A percentile compares a stretch with the other conserved stretches of the same genome.
Evolutionary conservation across 768 basidiomycete species (phyloP).

Genomic region (Boletus reticulatus): DNA sequence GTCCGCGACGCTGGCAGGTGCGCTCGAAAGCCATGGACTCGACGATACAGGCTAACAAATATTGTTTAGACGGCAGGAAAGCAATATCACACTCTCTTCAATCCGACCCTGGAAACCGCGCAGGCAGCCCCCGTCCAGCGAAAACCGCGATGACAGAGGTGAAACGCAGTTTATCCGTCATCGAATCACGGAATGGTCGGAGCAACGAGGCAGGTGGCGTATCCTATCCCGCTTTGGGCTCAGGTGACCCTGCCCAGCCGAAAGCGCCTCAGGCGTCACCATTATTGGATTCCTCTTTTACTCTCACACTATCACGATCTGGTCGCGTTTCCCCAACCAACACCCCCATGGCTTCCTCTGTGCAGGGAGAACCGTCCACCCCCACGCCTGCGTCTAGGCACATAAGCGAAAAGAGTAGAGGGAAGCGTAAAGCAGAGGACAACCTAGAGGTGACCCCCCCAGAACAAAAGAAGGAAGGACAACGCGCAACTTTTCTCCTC

Average conservation of each 20-base stretch:
- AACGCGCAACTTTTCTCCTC: constrained; percentile 61
- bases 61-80: constrained; percentile 17
- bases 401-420: constrained; percentile 40
- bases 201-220: constrained; percentile 17
- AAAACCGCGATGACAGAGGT: constrained; percentile 18
- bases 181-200: constrained; percentile 17
- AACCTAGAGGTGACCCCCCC: constrained; percentile 68
- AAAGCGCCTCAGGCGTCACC: constrained; percentile 8
- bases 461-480: constrained; percentile 50
- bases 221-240: constrained; percentile 11
- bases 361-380: constrained; percentile 29
- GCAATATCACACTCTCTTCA: constrained; percentile 21
- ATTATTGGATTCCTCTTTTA: constrained; percentile 11
- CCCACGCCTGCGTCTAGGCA: constrained; percentile 33
- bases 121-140: constrained; percentile 10
- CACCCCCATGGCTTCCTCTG: constrained; percentile 11
- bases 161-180: constrained; percentile 26
- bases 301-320: constrained; percentile 20
- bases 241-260: constrained; percentile 17
- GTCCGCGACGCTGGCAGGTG: constrained; percentile 30
- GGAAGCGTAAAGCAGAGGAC: constrained; percentile 75
- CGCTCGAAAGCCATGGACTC: not conserved
- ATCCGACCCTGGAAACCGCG: constrained; percentile 14
- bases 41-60: not conserved
- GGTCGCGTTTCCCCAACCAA: constrained; percentile 8